Percentiles rank a stretch among this genome's conserved stretches.
phyloP scores from a whole-genome alignment of 768 basidiomycete species.

The Lactarius indigo region DNA sequence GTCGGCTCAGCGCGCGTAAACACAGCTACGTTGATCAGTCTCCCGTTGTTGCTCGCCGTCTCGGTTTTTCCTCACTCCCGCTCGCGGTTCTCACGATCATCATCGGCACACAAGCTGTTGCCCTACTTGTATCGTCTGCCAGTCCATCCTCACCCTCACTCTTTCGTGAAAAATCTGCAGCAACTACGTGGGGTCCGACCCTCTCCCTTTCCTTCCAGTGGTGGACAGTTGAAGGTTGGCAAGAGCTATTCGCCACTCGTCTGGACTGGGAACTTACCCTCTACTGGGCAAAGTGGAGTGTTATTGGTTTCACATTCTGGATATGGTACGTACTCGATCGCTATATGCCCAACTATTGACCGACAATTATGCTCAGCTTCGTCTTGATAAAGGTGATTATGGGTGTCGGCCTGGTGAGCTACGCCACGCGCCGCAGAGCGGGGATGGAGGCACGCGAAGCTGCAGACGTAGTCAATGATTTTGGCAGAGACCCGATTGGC shows the following conservation, averaged over 20 bases:
- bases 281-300: conserved; percentile 59
- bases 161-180: conserved; percentile 25
- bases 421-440: conserved; percentile 67
- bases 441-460: conserved; percentile 76
- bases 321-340: conserved; percentile 57
- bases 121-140: conserved; percentile 48
- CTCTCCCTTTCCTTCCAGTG: conserved; percentile 44
- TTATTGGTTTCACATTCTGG: conserved; percentile 72
- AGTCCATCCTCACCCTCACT: conserved; percentile 19
- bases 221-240: conserved; percentile 30
- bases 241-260: conserved; percentile 28
- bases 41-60: conserved; percentile 85
- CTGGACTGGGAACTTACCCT: conserved; percentile 46
- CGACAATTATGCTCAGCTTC: conserved; percentile 44
- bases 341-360: neutral
- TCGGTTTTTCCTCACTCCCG: conserved; percentile 92
- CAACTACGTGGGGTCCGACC: conserved; percentile 29
- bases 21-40: conserved; percentile 95
- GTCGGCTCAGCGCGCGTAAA: conserved; percentile 68
- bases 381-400: conserved; percentile 90
- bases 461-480: conserved; percentile 80
- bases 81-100: conserved; percentile 80
- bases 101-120: conserved; percentile 69
- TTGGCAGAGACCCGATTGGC: conserved; percentile 86
- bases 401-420: conserved; percentile 82